phyloP scores from a whole-genome alignment of 768 basidiomycete genomes.

The Hydnum rufescens region DNA sequence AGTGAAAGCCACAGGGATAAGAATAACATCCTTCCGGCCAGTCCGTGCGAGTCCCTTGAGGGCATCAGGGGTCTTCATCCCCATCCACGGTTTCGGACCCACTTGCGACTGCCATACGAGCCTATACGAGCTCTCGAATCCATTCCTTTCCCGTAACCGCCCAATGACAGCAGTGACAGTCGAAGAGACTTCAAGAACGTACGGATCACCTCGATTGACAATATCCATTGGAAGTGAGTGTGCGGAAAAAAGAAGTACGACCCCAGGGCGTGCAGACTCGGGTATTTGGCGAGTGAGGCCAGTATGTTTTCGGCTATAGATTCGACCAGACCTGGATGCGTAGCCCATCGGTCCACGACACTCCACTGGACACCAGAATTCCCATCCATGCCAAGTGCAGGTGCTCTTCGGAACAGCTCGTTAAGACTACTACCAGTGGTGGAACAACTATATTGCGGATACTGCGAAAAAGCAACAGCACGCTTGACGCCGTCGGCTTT shows the following conservation, averaged over 20 bases:
- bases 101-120: conserved; percentile 98
- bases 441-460: conserved; percentile 96
- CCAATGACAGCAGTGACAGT: conserved; percentile 89
- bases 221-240: conserved; percentile 97
- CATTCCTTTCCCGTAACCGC: conserved; percentile 28
- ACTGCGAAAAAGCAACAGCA: conserved; percentile 93
- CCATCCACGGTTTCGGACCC: conserved; percentile 95
- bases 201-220: conserved; percentile 96
- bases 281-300: conserved; percentile 59
- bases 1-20: conserved; percentile 95
- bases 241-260: conserved; percentile 84
- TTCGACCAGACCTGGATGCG: conserved; percentile 89
- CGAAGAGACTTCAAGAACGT: conserved; percentile 85
- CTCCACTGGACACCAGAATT: conserved; percentile 72
- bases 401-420: conserved; percentile 39
- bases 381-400: conserved; percentile 36
- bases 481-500: conserved; percentile 76
- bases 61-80: conserved; percentile 83
- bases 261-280: conserved; percentile 39
- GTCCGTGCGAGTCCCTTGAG: conserved; percentile 37
- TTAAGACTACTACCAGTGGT: conserved; percentile 96
- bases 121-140: conserved; percentile 68
- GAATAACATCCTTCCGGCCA: conserved; percentile 29
- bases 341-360: conserved; percentile 96
- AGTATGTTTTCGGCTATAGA: conserved; percentile 82